Evolutionary conservation across 106 monocot species (phyloP).

Genomic region (Dendrobium catenatum): DNA sequence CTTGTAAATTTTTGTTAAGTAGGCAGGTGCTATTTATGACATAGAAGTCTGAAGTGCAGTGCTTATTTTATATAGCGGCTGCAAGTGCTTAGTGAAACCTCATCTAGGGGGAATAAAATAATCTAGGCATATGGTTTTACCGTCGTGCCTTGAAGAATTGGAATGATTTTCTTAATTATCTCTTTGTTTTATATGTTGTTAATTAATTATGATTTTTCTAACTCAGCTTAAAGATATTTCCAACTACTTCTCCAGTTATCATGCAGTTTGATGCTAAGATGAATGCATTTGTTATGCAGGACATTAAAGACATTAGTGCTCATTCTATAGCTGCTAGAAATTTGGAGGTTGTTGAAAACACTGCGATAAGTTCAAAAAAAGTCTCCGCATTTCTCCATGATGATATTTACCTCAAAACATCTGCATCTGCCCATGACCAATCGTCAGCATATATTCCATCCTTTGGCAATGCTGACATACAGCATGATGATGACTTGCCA

Average conservation of each 20-base stretch:
- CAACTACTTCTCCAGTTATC: not conserved
- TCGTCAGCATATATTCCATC: constrained; percentile 1
- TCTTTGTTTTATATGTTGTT: not conserved
- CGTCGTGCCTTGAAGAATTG: not conserved
- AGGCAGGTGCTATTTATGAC: not conserved
- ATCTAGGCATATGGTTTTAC: not conserved
- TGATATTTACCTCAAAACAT: constrained; percentile 6
- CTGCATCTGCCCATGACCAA: not conserved
- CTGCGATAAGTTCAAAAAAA: constrained; percentile 1
- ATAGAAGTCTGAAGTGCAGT: not conserved
- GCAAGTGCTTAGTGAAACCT: not conserved
- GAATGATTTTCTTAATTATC: not conserved
- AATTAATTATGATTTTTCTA: not conserved
- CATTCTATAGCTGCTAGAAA: constrained; percentile 7
- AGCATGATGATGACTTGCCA: constrained; percentile 7
- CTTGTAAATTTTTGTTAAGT: not conserved
- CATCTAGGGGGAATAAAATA: not conserved
- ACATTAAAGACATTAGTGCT: constrained; percentile 6
- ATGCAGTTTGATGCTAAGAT: not conserved
- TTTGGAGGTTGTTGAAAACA: constrained; percentile 7
- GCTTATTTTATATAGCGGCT: not conserved
- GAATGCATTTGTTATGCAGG: constrained; percentile 10
- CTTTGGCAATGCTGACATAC: constrained; percentile 2
- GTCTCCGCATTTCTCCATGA: not conserved
- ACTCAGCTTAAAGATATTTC: not conserved